Conservation (phyloP, 2,329 filamentous ascomycete genomes). For the Botrytis galanthina region DNA sequence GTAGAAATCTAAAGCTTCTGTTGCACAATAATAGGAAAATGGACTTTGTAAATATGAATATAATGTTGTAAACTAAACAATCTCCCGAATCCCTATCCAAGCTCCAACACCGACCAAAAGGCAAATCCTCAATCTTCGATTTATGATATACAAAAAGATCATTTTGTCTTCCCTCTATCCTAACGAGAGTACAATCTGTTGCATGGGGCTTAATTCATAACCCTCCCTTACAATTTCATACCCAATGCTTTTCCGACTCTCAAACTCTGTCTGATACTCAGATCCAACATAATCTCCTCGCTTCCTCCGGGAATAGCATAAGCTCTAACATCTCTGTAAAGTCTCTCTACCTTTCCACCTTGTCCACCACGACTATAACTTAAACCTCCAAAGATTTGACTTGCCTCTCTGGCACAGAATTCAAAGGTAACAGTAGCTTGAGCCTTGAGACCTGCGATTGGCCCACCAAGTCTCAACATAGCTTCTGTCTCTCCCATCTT, state of each 20-base stretch:
- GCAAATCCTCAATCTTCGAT: not conserved
- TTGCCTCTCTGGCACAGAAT: slow-evolving; percentile 94
- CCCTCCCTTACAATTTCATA: slow-evolving; percentile 74
- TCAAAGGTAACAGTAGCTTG: slow-evolving; percentile 94
- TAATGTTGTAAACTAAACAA: not conserved
- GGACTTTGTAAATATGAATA: not conserved
- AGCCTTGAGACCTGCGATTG: slow-evolving; percentile 91
- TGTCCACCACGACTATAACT: slow-evolving; percentile 92
- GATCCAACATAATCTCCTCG: slow-evolving; percentile 98
- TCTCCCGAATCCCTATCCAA: not conserved
- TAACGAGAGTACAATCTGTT: not conserved
- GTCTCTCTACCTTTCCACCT: slow-evolving; percentile 88
- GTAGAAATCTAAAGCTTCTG: not conserved
- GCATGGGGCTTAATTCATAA: not conserved
- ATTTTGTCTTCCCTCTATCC: not conserved
- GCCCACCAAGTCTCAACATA: slow-evolving; percentile 91
- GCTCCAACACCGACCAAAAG: not conserved
- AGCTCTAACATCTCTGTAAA: slow-evolving; percentile 92
- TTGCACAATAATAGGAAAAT: not conserved
- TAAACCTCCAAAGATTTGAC: slow-evolving; percentile 94
- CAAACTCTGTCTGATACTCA: slow-evolving; percentile 89
- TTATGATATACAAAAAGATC: slow-evolving; percentile 1
- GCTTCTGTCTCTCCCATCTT: slow-evolving; percentile 93
- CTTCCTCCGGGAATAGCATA: slow-evolving; percentile 95
- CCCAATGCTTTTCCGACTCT: slow-evolving; percentile 86